Conservation (phyloP, 1,139 yeast species). For the Suhomyces coccinellae region DNA sequence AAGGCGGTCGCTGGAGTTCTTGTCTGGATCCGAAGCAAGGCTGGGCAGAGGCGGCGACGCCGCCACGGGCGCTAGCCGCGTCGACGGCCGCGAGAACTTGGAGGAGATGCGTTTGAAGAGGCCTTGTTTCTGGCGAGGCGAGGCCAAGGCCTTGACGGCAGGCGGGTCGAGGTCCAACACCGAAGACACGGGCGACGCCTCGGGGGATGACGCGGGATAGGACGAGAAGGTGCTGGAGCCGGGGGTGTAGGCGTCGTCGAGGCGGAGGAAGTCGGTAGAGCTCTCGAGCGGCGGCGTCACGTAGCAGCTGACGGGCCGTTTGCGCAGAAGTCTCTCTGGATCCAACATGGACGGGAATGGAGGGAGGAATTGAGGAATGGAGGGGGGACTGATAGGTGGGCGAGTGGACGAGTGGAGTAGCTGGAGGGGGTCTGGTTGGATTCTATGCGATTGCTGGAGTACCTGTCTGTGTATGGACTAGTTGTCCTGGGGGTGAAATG, state of each 20-base stretch:
- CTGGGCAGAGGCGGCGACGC: neutral
- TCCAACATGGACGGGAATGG: neutral
- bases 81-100: constrained; percentile 2
- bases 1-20: neutral
- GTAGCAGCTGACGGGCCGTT: constrained; percentile 22
- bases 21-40: neutral
- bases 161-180: constrained; percentile 4
- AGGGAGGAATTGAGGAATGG: neutral
- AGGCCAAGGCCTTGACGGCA: neutral
- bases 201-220: constrained; percentile 4
- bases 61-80: neutral
- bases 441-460: too few relatives aligned
- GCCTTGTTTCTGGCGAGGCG: constrained; percentile 4
- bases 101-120: constrained; percentile 5
- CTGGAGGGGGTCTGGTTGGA: too few relatives aligned
- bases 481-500: too few relatives aligned
- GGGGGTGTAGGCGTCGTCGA: constrained; percentile 12
- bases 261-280: constrained; percentile 2
- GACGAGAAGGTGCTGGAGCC: constrained; percentile 11
- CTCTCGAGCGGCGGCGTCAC: constrained; percentile 22
- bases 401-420: too few relatives aligned
- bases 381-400: too few relatives aligned
- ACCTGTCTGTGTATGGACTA: too few relatives aligned
- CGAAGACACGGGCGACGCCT: constrained; percentile 16
- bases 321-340: neutral